phyloP scores from a whole-genome alignment of 306 rosid species.

The Medicago lupulina region DNA sequence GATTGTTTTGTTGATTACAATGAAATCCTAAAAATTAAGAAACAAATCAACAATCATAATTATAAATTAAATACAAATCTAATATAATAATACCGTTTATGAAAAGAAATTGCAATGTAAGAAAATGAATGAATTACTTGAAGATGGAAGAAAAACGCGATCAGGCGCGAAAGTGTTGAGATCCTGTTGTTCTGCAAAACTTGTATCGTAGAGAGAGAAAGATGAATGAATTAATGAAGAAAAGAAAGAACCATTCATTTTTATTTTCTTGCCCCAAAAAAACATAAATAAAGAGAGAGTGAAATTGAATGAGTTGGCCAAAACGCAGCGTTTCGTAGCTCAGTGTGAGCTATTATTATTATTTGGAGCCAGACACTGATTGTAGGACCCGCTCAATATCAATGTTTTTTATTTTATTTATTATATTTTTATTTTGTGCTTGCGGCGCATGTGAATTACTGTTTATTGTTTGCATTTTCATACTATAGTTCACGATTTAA shows the following conservation, averaged over 20 bases:
- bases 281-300: conserved; percentile 27
- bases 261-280: neutral
- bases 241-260: conserved; percentile 18
- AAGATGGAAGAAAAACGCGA: conserved; percentile 33
- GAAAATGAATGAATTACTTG: conserved; percentile 44
- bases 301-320: conserved; percentile 49
- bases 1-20: conserved; percentile 18
- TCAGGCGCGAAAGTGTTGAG: conserved; percentile 48
- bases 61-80: neutral
- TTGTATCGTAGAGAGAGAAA: conserved; percentile 49
- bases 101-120: conserved; percentile 12
- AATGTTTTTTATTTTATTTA: neutral
- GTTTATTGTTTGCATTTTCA: neutral
- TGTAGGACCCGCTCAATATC: conserved; percentile 17
- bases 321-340: conserved; percentile 43
- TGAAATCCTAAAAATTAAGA: conserved; percentile 50
- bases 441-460: neutral
- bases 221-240: conserved; percentile 22
- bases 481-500: too few species aligned
- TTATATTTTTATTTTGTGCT: neutral
- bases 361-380: conserved; percentile 30
- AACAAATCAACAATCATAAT: conserved; percentile 16
- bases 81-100: neutral
- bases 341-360: conserved; percentile 56
- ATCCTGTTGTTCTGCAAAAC: conserved; percentile 62